phyloP scores from a whole-genome alignment of 108 stramenopile genomes.

The Aureococcus anophagefferens region DNA sequence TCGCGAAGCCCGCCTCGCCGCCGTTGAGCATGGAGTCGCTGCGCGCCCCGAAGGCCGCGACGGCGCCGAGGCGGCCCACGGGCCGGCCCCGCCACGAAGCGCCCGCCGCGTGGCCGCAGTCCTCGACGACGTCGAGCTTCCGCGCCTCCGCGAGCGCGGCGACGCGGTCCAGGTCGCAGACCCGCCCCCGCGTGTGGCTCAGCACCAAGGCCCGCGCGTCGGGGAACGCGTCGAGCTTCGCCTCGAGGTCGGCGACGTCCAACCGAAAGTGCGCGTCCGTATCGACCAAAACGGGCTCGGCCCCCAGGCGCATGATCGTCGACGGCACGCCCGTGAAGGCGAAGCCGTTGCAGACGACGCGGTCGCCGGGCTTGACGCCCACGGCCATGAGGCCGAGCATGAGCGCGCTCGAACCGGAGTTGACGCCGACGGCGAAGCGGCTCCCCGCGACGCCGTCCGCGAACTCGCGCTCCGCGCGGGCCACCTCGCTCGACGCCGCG shows the following conservation, averaged over 20 bases:
- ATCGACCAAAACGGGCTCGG: slow-evolving; percentile 15
- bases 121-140: slow-evolving; percentile 61
- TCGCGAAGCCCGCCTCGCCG: slow-evolving; percentile 75
- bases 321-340: slow-evolving; percentile 22
- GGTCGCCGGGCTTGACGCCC: slow-evolving; percentile 17
- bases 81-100: slow-evolving; percentile 63
- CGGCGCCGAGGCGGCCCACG: slow-evolving; percentile 64
- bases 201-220: slow-evolving; percentile 64
- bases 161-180: slow-evolving; percentile 73
- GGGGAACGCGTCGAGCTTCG: slow-evolving; percentile 59
- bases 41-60: slow-evolving; percentile 57
- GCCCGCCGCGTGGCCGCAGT: slow-evolving; percentile 74
- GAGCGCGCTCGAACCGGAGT: slow-evolving; percentile 15
- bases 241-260: slow-evolving; percentile 63
- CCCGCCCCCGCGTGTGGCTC: slow-evolving; percentile 82
- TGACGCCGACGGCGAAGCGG: background rate
- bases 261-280: slow-evolving; percentile 22
- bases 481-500: slow-evolving; percentile 9
- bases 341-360: slow-evolving; percentile 18
- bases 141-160: slow-evolving; percentile 55
- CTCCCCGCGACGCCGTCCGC: background rate
- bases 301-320: slow-evolving; percentile 14
- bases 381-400: slow-evolving; percentile 11
- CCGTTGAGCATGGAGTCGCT: slow-evolving; percentile 81
- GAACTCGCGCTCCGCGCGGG: background rate